These are phyloP conservation scores for Calophaca sinica DNA, from an alignment of 306 rosid genomes.

Conservation along the genomic window DNA sequence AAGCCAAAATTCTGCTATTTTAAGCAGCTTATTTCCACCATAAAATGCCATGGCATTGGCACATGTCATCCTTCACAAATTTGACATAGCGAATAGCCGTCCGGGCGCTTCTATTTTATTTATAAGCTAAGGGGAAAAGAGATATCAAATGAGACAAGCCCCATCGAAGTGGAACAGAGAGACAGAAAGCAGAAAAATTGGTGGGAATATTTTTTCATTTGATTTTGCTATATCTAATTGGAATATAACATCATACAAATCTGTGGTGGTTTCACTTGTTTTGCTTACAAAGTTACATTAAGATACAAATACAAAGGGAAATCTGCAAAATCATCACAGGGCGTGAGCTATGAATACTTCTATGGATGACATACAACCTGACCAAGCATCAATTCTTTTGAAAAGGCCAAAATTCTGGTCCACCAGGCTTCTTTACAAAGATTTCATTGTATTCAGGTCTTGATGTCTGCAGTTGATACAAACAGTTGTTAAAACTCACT, in stretches of 20 bases:
- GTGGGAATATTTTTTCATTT: background rate
- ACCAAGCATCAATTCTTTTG: slow-evolving; percentile 43
- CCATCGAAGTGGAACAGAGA: slow-evolving; percentile 1
- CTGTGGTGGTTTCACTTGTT: slow-evolving; percentile 29
- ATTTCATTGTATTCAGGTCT: slow-evolving; percentile 90
- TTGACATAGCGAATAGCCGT: background rate
- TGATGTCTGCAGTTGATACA: slow-evolving; percentile 73
- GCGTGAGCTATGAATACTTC: slow-evolving; percentile 17
- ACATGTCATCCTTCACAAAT: too few species aligned
- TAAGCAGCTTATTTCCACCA: too few species aligned
- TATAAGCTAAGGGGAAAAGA: background rate
- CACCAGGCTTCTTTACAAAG: slow-evolving; percentile 81
- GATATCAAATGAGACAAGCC: background rate
- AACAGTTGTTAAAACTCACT: slow-evolving; percentile 21
- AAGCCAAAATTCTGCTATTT: background rate
- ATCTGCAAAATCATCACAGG: background rate
- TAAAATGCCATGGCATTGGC: too few species aligned
- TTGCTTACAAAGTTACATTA: slow-evolving; percentile 27
- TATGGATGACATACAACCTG: slow-evolving; percentile 6
- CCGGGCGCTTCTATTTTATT: slow-evolving; percentile 1
- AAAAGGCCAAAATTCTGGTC: slow-evolving; percentile 67
- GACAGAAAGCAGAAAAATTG: background rate
- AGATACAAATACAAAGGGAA: slow-evolving; percentile 37
- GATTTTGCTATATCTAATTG: slow-evolving; percentile 28
- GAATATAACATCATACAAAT: slow-evolving; percentile 31